phyloP scores from a whole-genome alignment of 371 early-diverging fungal species.

The Apophysomyces trapeziformis region DNA sequence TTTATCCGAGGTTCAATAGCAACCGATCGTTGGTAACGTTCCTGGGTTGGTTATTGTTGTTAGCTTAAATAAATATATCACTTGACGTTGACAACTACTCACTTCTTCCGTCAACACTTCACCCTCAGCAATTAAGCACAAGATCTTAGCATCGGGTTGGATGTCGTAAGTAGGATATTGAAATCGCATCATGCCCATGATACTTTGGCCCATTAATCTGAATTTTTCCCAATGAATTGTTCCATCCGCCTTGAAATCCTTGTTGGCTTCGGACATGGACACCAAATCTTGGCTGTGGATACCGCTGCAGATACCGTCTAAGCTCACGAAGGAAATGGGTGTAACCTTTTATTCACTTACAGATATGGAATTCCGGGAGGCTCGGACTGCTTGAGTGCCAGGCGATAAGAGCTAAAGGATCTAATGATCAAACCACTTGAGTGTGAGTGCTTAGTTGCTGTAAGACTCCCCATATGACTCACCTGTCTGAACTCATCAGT shows the following conservation, averaged over 20 bases:
- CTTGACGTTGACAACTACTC: slow-evolving; percentile 12
- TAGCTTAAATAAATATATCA: slow-evolving; percentile 7
- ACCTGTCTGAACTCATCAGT: slow-evolving; percentile 67
- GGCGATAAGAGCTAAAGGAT: slow-evolving; percentile 66
- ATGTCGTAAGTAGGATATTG: slow-evolving; percentile 42
- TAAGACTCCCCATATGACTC: background rate
- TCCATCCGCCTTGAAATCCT: slow-evolving; percentile 58
- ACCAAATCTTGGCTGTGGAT: slow-evolving; percentile 62
- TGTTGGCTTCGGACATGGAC: slow-evolving; percentile 63
- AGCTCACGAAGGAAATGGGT: slow-evolving; percentile 2
- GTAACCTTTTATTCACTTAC: slow-evolving; percentile 30
- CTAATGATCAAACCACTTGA: slow-evolving; percentile 18
- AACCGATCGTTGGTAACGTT: slow-evolving; percentile 21
- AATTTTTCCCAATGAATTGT: slow-evolving; percentile 69
- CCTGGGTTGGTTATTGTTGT: slow-evolving; percentile 11
- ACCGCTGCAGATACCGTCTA: slow-evolving; percentile 36
- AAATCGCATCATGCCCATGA: slow-evolving; percentile 53
- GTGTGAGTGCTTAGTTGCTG: background rate
- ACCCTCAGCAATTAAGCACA: slow-evolving; percentile 25
- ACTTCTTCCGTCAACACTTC: slow-evolving; percentile 32
- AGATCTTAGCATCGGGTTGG: slow-evolving; percentile 21
- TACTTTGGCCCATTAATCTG: slow-evolving; percentile 54
- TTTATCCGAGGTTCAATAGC: slow-evolving; percentile 23
- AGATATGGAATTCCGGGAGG: slow-evolving; percentile 66
- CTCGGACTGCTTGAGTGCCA: slow-evolving; percentile 55